These are phyloP conservation scores for Beauveria rudraprayagi DNA, from an alignment of 2,329 filamentous ascomycete species.

Conservation along the genomic window DNA sequence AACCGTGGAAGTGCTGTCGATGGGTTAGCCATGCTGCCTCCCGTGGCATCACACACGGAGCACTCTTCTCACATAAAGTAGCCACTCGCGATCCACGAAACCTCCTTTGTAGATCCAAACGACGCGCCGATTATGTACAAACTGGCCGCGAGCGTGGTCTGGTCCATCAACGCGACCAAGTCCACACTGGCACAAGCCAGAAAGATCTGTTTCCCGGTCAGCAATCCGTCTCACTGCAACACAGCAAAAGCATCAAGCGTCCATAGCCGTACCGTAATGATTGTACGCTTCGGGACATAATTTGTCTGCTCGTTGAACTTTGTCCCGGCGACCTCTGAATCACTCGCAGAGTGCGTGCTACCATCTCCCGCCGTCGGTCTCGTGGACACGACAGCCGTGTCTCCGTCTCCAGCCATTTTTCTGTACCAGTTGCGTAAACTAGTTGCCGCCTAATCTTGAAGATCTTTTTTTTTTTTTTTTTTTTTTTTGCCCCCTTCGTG, in stretches of 20 bases:
- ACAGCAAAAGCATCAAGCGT: too few species aligned
- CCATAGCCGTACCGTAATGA: conserved; percentile 36
- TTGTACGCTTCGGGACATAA: conserved; percentile 42
- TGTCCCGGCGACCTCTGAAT: conserved; percentile 15
- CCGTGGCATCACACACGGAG: too few species aligned
- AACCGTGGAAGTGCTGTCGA: conserved; percentile 33
- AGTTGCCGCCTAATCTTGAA: background rate
- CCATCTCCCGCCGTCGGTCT: conserved; percentile 10
- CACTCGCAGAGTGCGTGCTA: conserved; percentile 8
- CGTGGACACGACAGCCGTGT: background rate
- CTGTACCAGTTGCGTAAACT: background rate
- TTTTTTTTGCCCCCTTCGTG: background rate
- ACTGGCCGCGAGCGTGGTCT: conserved; percentile 48
- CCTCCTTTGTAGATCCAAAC: conserved; percentile 39
- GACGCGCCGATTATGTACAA: conserved; percentile 46
- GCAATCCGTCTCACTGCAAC: background rate
- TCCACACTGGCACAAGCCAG: conserved; percentile 48
- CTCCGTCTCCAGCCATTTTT: background rate
- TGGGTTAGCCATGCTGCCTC: background rate
- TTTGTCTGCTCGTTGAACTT: conserved; percentile 49
- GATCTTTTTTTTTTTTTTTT: background rate
- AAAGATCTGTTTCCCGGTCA: conserved; percentile 38
- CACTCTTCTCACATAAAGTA: conserved; percentile 41
- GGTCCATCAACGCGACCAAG: conserved; percentile 47
- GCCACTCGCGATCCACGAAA: conserved; percentile 46